These are phyloP conservation scores for Lasiosphaeris hirsuta DNA, from an alignment of 495 filamentous ascomycete genomes.

Conservation along the genomic window DNA sequence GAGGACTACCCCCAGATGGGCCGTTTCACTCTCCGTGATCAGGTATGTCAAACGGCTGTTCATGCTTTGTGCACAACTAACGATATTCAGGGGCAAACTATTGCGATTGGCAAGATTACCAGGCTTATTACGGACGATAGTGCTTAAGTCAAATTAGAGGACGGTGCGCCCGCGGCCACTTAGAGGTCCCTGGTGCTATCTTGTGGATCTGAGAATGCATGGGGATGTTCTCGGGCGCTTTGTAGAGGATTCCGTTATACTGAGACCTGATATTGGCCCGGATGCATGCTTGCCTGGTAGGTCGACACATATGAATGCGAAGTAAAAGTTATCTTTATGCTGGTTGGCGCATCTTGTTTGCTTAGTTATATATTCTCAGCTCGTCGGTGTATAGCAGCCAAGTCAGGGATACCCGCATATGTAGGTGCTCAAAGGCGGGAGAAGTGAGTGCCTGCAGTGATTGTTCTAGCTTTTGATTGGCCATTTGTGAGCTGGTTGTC, in stretches of 20 bases:
- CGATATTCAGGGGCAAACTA: slow-evolving; percentile 74
- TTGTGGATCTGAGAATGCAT: too few relatives aligned
- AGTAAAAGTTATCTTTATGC: background rate
- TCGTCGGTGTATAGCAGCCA: background rate
- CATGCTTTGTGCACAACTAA: slow-evolving; percentile 6
- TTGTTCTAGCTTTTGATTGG: too few relatives aligned
- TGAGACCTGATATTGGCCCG: background rate
- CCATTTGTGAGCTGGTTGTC: too few relatives aligned
- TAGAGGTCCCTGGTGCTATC: too few relatives aligned
- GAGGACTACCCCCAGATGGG: slow-evolving; percentile 93
- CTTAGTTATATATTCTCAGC: background rate
- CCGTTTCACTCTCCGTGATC: slow-evolving; percentile 90
- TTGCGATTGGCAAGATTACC: slow-evolving; percentile 94
- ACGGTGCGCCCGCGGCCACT: too few relatives aligned
- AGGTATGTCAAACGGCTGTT: slow-evolving; percentile 49
- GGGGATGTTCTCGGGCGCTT: too few relatives aligned
- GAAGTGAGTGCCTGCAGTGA: too few relatives aligned
- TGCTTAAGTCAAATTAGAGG: slow-evolving; percentile 13
- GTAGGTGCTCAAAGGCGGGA: too few relatives aligned
- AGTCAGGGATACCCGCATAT: too few relatives aligned
- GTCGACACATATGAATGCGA: slow-evolving; percentile 4
- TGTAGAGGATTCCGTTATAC: background rate
- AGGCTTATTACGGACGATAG: slow-evolving; percentile 58
- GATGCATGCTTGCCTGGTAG: slow-evolving; percentile 3
- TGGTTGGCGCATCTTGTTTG: background rate